Evolutionary conservation across 257 asterid species (phyloP).

Genomic region (Fraxinus americana): DNA sequence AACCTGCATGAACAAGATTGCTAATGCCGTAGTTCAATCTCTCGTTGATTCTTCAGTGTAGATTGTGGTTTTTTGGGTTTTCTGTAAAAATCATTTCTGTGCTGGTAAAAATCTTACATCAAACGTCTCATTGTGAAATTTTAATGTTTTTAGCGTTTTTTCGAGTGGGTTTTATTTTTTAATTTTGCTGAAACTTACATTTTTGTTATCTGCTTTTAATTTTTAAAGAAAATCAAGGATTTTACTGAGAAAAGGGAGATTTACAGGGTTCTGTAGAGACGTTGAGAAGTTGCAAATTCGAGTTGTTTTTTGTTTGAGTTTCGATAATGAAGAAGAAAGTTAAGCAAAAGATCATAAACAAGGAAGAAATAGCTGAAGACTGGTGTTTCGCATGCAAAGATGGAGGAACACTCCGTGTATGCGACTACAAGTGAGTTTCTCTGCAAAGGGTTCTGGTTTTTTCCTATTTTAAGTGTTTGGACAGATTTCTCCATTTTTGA

Average conservation of each 20-base stretch:
- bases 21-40: neutral
- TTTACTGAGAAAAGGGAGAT: neutral
- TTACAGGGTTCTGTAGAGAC: neutral
- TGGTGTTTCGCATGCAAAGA: constrained; percentile 90
- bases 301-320: neutral
- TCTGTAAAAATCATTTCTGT: neutral
- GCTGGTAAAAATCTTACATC: constrained; percentile 5
- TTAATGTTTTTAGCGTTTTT: neutral
- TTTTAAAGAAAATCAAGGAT: neutral
- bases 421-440: constrained; percentile 59
- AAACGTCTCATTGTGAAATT: neutral
- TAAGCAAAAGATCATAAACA: constrained; percentile 30
- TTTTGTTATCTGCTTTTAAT: neutral
- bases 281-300: neutral
- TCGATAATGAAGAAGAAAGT: constrained; percentile 45
- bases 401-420: constrained; percentile 66
- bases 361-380: constrained; percentile 56
- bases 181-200: neutral
- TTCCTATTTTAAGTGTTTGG: neutral
- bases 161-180: neutral
- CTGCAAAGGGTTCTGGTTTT: neutral
- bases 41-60: neutral
- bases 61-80: neutral
- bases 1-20: constrained; percentile 16
- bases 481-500: neutral